Percentiles rank a stretch among this genome's conserved stretches.
phyloP scores from a whole-genome alignment of 1,284 basidiomycete genomes.

The Ganoderma leucocontextum region DNA sequence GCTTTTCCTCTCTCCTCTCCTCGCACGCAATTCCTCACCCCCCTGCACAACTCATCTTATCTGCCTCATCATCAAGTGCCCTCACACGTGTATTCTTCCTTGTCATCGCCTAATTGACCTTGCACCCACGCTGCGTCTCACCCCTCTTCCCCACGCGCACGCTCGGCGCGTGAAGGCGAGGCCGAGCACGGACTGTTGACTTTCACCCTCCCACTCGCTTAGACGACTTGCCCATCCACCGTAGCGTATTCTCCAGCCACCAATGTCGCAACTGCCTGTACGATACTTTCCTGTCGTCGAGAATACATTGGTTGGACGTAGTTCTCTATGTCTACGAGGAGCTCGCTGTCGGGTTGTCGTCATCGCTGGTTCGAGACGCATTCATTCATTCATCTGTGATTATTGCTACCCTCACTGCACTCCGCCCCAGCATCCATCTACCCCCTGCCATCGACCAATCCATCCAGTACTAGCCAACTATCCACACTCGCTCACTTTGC shows the following conservation, averaged over 20 bases:
- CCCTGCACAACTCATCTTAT: constrained; percentile 10
- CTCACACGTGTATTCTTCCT: constrained; percentile 19
- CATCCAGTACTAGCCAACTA: background rate
- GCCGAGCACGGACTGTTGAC: constrained; percentile 35
- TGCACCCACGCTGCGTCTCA: constrained; percentile 16
- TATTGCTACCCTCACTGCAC: background rate
- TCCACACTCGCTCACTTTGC: constrained; percentile 7
- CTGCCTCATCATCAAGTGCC: constrained; percentile 17
- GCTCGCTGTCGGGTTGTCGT: constrained; percentile 18
- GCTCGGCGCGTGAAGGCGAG: constrained; percentile 11
- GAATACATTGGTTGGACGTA: constrained; percentile 41
- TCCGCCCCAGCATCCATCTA: background rate
- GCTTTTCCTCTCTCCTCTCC: constrained; percentile 15
- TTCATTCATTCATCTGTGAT: background rate
- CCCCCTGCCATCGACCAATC: background rate
- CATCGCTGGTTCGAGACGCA: constrained; percentile 29
- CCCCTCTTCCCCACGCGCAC: constrained; percentile 1
- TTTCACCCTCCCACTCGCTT: constrained; percentile 27
- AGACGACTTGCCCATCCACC: constrained; percentile 34
- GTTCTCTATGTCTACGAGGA: constrained; percentile 26
- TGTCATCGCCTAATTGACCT: constrained; percentile 26
- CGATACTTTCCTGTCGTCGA: constrained; percentile 35
- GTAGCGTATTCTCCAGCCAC: constrained; percentile 38
- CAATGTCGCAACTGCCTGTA: constrained; percentile 37
- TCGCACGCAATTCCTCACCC: constrained; percentile 11